Evolutionary conservation across 2,329 filamentous ascomycete species (phyloP).

Genomic region (Aspergillus arachidicola): DNA sequence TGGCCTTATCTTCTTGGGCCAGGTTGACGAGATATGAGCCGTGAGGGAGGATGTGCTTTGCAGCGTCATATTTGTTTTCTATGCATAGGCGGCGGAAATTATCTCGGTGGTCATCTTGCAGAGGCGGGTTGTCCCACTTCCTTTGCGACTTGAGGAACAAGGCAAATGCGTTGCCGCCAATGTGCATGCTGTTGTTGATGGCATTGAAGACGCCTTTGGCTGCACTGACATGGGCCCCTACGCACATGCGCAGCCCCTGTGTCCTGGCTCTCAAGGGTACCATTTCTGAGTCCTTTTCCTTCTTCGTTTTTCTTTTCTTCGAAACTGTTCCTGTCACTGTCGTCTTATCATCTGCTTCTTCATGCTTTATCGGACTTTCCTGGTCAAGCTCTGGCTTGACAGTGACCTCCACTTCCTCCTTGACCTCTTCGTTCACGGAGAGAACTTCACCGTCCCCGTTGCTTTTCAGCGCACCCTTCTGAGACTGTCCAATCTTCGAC

Average conservation of each 20-base stretch:
- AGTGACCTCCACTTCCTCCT: conserved; percentile 14
- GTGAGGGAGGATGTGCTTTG: conserved; percentile 80
- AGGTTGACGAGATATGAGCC: conserved; percentile 97
- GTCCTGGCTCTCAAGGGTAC: conserved; percentile 71
- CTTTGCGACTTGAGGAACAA: conserved; percentile 95
- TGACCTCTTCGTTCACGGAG: conserved; percentile 20
- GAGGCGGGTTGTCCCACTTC: conserved; percentile 85
- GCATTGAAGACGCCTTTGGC: conserved; percentile 92
- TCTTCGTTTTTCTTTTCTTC: conserved; percentile 57
- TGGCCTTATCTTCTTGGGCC: conserved; percentile 76
- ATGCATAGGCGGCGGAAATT: conserved; percentile 71
- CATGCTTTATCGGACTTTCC: conserved; percentile 21
- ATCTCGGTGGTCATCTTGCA: conserved; percentile 67
- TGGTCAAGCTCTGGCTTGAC: conserved; percentile 3
- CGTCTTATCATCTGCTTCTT: conserved; percentile 20
- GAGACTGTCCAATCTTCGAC: not conserved
- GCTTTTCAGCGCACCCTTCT: conserved; percentile 15
- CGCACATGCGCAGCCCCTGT: conserved; percentile 72
- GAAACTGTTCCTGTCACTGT: conserved; percentile 52
- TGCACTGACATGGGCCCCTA: conserved; percentile 89
- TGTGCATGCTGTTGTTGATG: conserved; percentile 73
- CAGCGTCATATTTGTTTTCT: conserved; percentile 70
- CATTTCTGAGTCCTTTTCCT: conserved; percentile 57
- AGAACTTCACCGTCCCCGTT: not conserved
- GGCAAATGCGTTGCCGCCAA: conserved; percentile 88